Evolutionary conservation across 345 rosid species (phyloP).

Genomic region (Moricandia moricandioides): DNA sequence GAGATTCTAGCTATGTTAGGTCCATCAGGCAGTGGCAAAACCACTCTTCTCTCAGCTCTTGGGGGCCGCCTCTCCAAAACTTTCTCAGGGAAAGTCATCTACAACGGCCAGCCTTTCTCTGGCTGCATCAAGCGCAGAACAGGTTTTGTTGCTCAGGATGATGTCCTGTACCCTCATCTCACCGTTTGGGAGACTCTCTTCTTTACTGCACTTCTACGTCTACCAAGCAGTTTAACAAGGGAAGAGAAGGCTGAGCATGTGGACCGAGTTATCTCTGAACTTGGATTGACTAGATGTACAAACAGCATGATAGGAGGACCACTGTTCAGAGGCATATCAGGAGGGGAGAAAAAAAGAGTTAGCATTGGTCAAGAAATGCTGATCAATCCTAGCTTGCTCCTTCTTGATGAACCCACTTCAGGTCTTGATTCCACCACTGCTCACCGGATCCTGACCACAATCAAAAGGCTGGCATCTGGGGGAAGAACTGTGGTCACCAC

Average conservation of each 20-base stretch:
- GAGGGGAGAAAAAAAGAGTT: conserved; percentile 96
- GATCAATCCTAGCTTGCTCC: conserved; percentile 84
- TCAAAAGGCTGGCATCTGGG: conserved; percentile 78
- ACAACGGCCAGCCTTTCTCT: conserved; percentile 85
- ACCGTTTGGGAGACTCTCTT: conserved; percentile 85
- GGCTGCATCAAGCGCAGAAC: conserved; percentile 74
- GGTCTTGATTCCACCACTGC: conserved; percentile 98
- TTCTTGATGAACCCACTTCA: conserved; percentile 96
- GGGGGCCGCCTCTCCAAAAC: conserved; percentile 86
- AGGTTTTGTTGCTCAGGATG: conserved; percentile 94
- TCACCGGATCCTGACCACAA: conserved; percentile 67
- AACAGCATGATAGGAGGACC: conserved; percentile 99
- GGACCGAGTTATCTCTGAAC: conserved; percentile 64
- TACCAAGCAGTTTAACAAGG: conserved; percentile 60
- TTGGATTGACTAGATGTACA: conserved; percentile 64
- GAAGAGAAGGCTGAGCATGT: conserved; percentile 80
- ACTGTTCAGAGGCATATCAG: conserved; percentile 87
- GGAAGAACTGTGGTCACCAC: conserved; percentile 90
- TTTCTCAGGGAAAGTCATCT: conserved; percentile 77
- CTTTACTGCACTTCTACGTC: conserved; percentile 84
- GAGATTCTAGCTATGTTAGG: conserved; percentile 96
- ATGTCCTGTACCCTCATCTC: conserved; percentile 85
- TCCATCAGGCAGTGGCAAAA: conserved; percentile 98
- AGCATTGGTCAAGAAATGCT: conserved; percentile 98
- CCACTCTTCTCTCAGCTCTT: conserved; percentile 93